phyloP scores from a whole-genome alignment of 108 stramenopile genomes.

The Cyclotella cryptica region DNA sequence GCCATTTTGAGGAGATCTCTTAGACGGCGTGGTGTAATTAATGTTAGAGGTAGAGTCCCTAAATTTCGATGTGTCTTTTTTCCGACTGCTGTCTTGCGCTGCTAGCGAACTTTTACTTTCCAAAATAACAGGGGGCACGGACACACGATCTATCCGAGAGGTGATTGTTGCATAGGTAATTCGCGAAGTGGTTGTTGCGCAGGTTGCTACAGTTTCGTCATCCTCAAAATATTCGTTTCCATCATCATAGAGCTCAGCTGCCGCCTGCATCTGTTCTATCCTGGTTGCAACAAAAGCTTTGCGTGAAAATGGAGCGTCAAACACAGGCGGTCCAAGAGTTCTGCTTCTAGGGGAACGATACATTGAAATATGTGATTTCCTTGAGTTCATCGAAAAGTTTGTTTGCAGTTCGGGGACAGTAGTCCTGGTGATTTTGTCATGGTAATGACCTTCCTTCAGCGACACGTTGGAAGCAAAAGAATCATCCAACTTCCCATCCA shows the following conservation, averaged over 20 bases:
- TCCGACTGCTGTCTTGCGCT: background rate
- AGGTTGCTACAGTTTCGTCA: conserved; percentile 85
- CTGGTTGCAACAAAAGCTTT: conserved; percentile 83
- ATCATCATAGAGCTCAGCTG: conserved; percentile 69
- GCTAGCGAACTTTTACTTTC: conserved; percentile 30
- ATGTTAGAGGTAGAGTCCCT: conserved; percentile 11
- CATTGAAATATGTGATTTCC: conserved; percentile 6
- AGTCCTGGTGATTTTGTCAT: background rate
- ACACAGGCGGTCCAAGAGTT: background rate
- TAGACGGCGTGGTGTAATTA: conserved; percentile 14
- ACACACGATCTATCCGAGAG: conserved; percentile 34
- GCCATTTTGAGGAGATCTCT: conserved; percentile 19
- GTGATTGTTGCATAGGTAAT: conserved; percentile 60
- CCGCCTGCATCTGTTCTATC: conserved; percentile 74
- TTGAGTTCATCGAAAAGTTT: conserved; percentile 11
- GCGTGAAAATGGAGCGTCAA: conserved; percentile 65
- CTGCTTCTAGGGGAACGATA: conserved; percentile 37
- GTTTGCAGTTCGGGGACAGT: background rate
- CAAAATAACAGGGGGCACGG: conserved; percentile 22
- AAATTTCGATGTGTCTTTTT: background rate
- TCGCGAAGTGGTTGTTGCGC: conserved; percentile 49
- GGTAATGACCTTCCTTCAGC: background rate
- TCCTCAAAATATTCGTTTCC: conserved; percentile 66
- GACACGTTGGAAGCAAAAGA: conserved; percentile 32
- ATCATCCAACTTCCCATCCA: conserved; percentile 20